Base-by-base conservation (phyloP, 768 basidiomycete genomes). In the Mycena maculata region DNA sequence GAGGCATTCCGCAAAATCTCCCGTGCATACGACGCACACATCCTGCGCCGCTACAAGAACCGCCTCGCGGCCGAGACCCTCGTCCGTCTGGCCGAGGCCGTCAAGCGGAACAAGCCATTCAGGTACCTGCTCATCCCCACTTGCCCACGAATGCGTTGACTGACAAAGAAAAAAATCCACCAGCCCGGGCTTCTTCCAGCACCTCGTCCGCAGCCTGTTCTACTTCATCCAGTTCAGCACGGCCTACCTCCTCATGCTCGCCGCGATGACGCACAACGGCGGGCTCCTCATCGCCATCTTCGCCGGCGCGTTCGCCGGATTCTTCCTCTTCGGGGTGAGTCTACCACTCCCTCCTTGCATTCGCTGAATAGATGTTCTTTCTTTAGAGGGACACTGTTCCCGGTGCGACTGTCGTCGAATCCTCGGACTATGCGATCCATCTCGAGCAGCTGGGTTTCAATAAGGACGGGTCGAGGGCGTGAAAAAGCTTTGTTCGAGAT, bases 241-340 rank as follows among this genome's bases (percentile, higher is more conserved):
- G 0, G 70, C 57, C 0, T 71, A 65, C 44, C 57, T 71, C 31
- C 33, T 68, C 38, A 68, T 71, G 70, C 60, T 65, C 30, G 63
- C 63, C 2, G 67, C 63, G 11, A 71, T 71, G 61, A 55, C 59
- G 11, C 59, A 68, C 67, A 68, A 71, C 33, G 67, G 70, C 23
- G 70, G 63, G 3, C 30, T 71, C 8, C 62, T 68, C 36, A 41
- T 71, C 15, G 49, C 59, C 7, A 30, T 68, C 18, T 63, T 68
- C 33, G 44, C 23, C 42, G 67, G 63, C n/a, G 56, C 70, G 16
- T 66, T 71, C 30, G 23, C 60, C 47, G 67, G 70, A 6, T 68
- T 68, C 31, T 28, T 65, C 18, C 15, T 71, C 22, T 68, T 68
- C 31, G 67, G 56, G 33, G 61, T 64, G 33, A 36, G 33, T 36